Percentiles rank a stretch among this genome's conserved stretches.
Evolutionary conservation across 257 asterid genomes (phyloP).

Genomic region (Petrea volubilis): DNA sequence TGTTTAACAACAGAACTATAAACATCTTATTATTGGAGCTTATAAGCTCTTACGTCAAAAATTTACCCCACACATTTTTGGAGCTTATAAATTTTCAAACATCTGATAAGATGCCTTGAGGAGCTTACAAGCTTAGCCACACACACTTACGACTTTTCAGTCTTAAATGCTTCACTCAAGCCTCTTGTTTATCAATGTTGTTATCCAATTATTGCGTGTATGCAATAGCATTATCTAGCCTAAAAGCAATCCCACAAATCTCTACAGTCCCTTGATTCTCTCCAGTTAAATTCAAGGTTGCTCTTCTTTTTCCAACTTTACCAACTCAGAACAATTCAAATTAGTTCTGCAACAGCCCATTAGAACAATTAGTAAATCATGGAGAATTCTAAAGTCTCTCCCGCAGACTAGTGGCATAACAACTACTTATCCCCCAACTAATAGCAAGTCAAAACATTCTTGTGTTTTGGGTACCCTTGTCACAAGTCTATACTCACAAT

Average conservation of each 20-base stretch:
- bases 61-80: too few species aligned
- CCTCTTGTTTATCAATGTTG: background rate
- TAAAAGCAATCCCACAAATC: background rate
- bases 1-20: too few species aligned
- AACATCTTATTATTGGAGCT: too few species aligned
- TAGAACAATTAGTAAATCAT: background rate
- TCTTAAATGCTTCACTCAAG: background rate
- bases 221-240: background rate
- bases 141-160: background rate
- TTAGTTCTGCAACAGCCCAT: background rate
- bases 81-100: too few species aligned
- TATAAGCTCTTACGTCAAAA: too few species aligned
- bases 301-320: background rate
- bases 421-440: background rate
- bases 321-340: background rate
- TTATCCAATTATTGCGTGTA: background rate
- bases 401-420: background rate
- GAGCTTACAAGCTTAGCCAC: too few species aligned
- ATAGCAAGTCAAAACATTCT: background rate
- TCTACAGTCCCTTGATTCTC: background rate
- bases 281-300: background rate
- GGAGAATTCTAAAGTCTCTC: background rate
- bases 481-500: background rate
- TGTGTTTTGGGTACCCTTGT: background rate
- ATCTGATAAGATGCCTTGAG: too few species aligned